Evolutionary conservation across 208 protist genomes (phyloP).

Genomic region (Porcisia deanei): DNA sequence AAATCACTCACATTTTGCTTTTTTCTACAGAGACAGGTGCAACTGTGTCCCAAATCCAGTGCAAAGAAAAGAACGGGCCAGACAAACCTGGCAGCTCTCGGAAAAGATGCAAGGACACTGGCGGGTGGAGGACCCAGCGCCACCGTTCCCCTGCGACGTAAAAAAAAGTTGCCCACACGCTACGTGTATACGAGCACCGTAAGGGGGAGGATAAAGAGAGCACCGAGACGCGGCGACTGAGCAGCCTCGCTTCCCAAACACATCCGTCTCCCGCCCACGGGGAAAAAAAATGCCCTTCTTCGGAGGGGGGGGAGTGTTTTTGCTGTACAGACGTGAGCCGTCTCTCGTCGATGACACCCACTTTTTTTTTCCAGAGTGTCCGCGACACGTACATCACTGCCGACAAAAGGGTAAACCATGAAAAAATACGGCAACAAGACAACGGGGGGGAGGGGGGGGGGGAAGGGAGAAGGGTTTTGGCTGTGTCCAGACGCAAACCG

Average conservation of each 20-base stretch:
- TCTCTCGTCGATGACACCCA: background rate
- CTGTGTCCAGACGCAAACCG: too few relatives aligned
- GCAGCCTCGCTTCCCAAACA: background rate
- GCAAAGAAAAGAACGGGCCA: background rate
- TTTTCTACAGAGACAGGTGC: background rate
- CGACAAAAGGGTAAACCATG: conserved; percentile 7
- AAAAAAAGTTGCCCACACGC: background rate
- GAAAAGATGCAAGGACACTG: conserved; percentile 7
- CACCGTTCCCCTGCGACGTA: background rate
- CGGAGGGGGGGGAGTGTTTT: background rate
- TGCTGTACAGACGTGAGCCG: background rate
- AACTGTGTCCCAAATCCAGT: background rate
- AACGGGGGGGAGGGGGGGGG: background rate
- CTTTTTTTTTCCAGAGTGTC: background rate
- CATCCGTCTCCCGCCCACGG: background rate
- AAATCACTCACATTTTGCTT: background rate
- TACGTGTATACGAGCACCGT: background rate
- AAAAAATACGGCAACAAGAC: background rate
- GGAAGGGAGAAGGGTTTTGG: background rate
- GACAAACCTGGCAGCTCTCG: background rate
- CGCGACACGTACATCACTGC: background rate
- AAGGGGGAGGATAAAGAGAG: background rate
- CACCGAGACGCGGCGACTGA: background rate
- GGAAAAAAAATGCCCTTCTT: too few relatives aligned
- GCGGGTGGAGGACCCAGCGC: too few relatives aligned